Conservation (phyloP, 2,329 filamentous ascomycete genomes). For the Xylaria arbuscula region DNA sequence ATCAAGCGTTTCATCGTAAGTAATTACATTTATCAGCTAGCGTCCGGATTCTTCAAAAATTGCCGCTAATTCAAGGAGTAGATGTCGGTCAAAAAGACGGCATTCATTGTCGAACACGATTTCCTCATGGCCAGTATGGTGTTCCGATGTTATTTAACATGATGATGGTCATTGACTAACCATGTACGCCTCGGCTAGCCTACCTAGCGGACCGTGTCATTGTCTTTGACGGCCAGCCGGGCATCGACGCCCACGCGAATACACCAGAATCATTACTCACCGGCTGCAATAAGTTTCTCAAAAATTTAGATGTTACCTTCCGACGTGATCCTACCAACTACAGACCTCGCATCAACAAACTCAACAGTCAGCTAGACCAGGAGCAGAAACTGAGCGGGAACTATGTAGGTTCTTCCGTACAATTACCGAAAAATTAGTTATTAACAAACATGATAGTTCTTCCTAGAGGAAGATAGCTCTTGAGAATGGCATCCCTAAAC, state of each 20-base stretch:
- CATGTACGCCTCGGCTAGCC: slow-evolving; percentile 41
- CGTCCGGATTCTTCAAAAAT: neutral
- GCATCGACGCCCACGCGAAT: slow-evolving; percentile 88
- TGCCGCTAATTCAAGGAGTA: slow-evolving; percentile 22
- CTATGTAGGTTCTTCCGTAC: slow-evolving; percentile 71
- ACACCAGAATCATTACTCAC: slow-evolving; percentile 90
- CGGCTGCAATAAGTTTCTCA: slow-evolving; percentile 95
- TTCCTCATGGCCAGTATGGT: slow-evolving; percentile 84
- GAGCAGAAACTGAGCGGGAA: slow-evolving; percentile 96
- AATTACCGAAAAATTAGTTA: slow-evolving; percentile 25
- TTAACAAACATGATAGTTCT: slow-evolving; percentile 71
- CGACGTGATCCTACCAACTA: slow-evolving; percentile 96
- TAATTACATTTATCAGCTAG: neutral
- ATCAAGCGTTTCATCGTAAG: slow-evolving; percentile 93
- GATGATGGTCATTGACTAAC: slow-evolving; percentile 11
- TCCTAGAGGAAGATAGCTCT: slow-evolving; percentile 82
- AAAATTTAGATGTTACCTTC: slow-evolving; percentile 98
- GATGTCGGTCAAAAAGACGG: slow-evolving; percentile 99
- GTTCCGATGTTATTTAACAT: neutral
- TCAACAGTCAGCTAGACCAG: slow-evolving; percentile 93
- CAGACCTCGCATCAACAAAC: slow-evolving; percentile 98
- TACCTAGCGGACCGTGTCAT: slow-evolving; percentile 89
- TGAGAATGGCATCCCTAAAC: slow-evolving; percentile 70
- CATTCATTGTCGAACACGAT: slow-evolving; percentile 99
- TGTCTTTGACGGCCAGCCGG: slow-evolving; percentile 95